phyloP scores from a whole-genome alignment of 768 basidiomycete species.

The Dentipellis sp. region DNA sequence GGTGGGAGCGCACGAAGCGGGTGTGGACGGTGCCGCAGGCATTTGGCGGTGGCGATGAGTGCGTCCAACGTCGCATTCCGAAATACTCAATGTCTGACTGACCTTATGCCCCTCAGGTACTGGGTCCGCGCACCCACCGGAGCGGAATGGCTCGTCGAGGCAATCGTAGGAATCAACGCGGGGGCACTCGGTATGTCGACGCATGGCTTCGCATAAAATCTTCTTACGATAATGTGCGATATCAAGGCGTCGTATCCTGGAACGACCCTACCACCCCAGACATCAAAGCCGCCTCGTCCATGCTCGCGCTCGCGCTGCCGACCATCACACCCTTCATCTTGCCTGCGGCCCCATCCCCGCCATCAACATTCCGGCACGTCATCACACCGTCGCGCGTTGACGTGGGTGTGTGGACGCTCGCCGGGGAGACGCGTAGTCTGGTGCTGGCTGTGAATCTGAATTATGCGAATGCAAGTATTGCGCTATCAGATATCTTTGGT shows the following conservation, averaged over 20 bases:
- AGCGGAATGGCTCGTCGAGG: conserved; percentile 58
- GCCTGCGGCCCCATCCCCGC: conserved; percentile 1
- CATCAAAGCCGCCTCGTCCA: conserved; percentile 27
- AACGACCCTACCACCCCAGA: conserved; percentile 30
- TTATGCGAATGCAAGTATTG: neutral
- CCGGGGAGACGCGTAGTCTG: neutral
- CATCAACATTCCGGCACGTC: conserved; percentile 3
- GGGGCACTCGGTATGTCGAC: conserved; percentile 35
- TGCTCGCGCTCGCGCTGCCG: conserved; percentile 23
- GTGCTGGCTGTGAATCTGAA: conserved; percentile 9
- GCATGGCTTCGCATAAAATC: no score
- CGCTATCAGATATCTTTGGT: neutral
- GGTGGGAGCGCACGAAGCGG: conserved; percentile 60
- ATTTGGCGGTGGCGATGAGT: conserved; percentile 43
- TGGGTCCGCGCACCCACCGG: conserved; percentile 63
- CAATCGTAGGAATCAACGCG: conserved; percentile 60
- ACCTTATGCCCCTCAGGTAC: conserved; percentile 26
- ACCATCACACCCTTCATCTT: conserved; percentile 2
- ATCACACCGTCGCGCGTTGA: conserved; percentile 1
- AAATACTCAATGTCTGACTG: neutral
- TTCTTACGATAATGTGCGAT: no score
- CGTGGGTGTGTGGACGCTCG: conserved; percentile 5
- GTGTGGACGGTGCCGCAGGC: conserved; percentile 79
- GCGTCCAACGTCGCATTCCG: conserved; percentile 4
- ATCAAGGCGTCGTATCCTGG: conserved; percentile 28